Evolutionary conservation across 208 protist species (phyloP), one percentile per base, ranked within the genome.

Genomic region (Leishmania arabica): DNA sequence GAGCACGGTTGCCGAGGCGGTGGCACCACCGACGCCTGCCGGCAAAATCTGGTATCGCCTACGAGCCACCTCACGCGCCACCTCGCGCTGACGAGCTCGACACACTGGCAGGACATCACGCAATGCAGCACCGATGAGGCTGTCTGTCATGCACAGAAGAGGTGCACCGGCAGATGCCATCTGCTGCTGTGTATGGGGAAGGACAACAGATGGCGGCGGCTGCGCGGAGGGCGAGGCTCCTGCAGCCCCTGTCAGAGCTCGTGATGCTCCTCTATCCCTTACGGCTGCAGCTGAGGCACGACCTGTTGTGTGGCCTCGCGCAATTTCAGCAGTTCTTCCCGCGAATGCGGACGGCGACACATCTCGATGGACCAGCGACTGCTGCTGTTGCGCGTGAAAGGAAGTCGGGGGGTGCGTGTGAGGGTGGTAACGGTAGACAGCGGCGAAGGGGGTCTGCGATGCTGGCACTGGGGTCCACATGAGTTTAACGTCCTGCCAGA

Each of bases 21-120:
- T 21, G 53, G 31, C 31, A 27, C 17, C 53, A 27, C 19, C 53
- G n/a, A 62, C 53, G 27, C 49, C 74, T 24, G 75, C 45, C n/a
- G 58, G 27, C 13, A 42, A 7, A 4, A 78, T 56, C 75, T 84
- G 81, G 37, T 81, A 84, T 31, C 75, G 66, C 4, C 76, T 51
- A 5, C 81, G 81, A 1, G 42, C 51, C 76, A 84, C 81, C n/a
- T 84, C 81, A n/a, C 81, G 81, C 7, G 81, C 81, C 76, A 84
- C 81, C 76, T 80, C 60, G 34, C 71, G 75, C 76, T 84, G 81
- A 7, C 81, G 81, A 4, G 81, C 76, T 15, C 74, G 47, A 40
- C 81, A 84, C 27, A 78, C 76, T 3, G 81, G 81, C 62, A 84
- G 34, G 17, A 84, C 70, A 45, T 84, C 81, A 9, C 62, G 81